phyloP scores from a whole-genome alignment of 345 rosid species.

The Salix suchowensis region DNA sequence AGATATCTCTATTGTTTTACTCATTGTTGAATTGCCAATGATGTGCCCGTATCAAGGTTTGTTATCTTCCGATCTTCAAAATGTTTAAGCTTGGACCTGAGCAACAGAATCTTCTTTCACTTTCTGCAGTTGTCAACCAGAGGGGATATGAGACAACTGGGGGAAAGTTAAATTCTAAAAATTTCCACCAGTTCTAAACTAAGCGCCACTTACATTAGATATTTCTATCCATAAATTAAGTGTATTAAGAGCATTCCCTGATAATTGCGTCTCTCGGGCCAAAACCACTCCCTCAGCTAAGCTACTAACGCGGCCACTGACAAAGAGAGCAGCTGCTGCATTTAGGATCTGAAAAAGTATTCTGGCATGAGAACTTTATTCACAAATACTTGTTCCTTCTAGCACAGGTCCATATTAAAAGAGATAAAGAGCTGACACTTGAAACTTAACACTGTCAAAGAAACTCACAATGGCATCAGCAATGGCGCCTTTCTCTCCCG shows the following conservation, averaged over 20 bases:
- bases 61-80: background rate
- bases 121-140: constrained; percentile 17
- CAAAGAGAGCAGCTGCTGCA: constrained; percentile 88
- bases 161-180: background rate
- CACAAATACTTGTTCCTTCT: background rate
- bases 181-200: background rate
- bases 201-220: constrained; percentile 45
- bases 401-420: background rate
- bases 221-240: constrained; percentile 61
- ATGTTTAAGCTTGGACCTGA: background rate
- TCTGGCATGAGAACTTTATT: constrained; percentile 5
- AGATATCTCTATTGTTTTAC: background rate
- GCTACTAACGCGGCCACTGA: constrained; percentile 48
- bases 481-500: constrained; percentile 74
- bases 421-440: background rate
- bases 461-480: constrained; percentile 78
- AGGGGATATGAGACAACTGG: background rate
- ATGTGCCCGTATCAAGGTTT: background rate
- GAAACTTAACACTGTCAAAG: background rate
- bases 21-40: background rate
- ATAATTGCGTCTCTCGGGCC: constrained; percentile 70
- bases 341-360: constrained; percentile 62
- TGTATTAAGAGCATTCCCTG: constrained; percentile 70
- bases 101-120: background rate
- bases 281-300: constrained; percentile 63